Evolutionary conservation across 805 yeast species (phyloP).

Genomic region (Kuraishia borneana): DNA sequence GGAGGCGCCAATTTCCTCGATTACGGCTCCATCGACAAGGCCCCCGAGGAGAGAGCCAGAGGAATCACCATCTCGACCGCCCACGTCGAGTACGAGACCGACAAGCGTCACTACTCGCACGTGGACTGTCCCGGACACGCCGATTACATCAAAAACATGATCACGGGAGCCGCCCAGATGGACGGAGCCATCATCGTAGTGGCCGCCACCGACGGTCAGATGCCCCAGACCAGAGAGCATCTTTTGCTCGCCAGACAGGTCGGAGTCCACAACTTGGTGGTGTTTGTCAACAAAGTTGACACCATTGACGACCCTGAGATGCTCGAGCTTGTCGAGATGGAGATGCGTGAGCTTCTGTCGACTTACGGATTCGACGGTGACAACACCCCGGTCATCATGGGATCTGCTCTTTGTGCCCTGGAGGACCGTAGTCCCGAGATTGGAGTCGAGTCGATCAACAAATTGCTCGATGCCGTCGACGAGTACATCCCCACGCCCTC

Average conservation of each 20-base stretch:
- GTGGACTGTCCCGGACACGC: constrained; percentile 99
- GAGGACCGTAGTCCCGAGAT: constrained; percentile 84
- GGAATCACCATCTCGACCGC: constrained; percentile 98
- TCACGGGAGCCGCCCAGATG: constrained; percentile 99
- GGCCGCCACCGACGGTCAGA: constrained; percentile 98
- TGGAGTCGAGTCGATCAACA: constrained; percentile 75
- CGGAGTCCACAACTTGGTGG: constrained; percentile 96
- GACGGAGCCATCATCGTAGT: constrained; percentile 99
- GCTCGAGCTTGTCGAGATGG: constrained; percentile 99
- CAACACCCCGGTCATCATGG: constrained; percentile 95
- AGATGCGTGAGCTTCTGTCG: constrained; percentile 92
- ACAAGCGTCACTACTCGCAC: constrained; percentile 91
- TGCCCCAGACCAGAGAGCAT: constrained; percentile 99
- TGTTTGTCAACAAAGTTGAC: constrained; percentile 96
- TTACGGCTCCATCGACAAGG: constrained; percentile 88
- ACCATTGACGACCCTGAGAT: constrained; percentile 97
- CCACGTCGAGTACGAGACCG: constrained; percentile 95
- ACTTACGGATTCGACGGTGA: constrained; percentile 97
- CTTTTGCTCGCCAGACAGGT: constrained; percentile 97
- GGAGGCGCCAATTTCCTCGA: constrained; percentile 95
- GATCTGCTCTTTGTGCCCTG: constrained; percentile 95
- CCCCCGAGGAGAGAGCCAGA: constrained; percentile 99
- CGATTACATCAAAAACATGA: constrained; percentile 97
- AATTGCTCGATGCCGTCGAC: constrained; percentile 86
- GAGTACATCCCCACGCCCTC: constrained; percentile 91